Base-by-base conservation (phyloP, 2,329 filamentous ascomycete species). In the Nemania abortiva region DNA sequence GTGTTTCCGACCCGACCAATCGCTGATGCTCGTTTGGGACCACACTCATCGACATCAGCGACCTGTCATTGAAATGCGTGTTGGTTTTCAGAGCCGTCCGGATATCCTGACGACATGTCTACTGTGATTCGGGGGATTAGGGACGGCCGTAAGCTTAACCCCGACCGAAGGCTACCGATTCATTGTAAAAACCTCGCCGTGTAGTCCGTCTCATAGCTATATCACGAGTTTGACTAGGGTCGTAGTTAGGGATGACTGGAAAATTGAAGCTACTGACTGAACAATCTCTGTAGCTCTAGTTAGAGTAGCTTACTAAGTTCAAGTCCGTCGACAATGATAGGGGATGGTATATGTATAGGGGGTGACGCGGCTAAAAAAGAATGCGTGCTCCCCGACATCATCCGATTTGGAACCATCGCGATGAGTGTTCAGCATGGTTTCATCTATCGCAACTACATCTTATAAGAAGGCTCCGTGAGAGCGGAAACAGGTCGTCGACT, bases 1-100 rank as follows among this genome's bases (percentile, higher is more conserved):
- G 11, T 15, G 39, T 66, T 62, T 66, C 52, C 64, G 64, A 66
- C 20, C 27, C 22, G 15, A 15, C 64, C 64, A 66, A 66, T 62
- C 64, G 29, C 39, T 42, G 24, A 10, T 13, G 9, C 18, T 10
- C 15, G 3, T 60, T 55, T 27, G 47, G 34, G 49, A 29, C 63
- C 54, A 29, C 47, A 49, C 24, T 9, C 13, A 15, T 52, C 49
- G 49, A 52, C 49, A 15, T 29, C 49, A 52, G 49, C 7, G 6
- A 49, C 20, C 6, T 27, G 11, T 10, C 22, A 4, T 39, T 27
- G 22, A 52, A 4, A 42, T 27, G 22, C 29, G 42, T 9, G 34
- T 29, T 34, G 2, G 3, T 27, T 24, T 34, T 55, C 60, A 49
- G 18, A 2, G 18, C 29, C 34, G 9, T 55, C 6, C 10, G 5